A percentile compares a stretch with the other conserved stretches of the same genome.
Evolutionary conservation across 352 stramenopile genomes (phyloP).

Genomic region (Plasmopara halstedii): DNA sequence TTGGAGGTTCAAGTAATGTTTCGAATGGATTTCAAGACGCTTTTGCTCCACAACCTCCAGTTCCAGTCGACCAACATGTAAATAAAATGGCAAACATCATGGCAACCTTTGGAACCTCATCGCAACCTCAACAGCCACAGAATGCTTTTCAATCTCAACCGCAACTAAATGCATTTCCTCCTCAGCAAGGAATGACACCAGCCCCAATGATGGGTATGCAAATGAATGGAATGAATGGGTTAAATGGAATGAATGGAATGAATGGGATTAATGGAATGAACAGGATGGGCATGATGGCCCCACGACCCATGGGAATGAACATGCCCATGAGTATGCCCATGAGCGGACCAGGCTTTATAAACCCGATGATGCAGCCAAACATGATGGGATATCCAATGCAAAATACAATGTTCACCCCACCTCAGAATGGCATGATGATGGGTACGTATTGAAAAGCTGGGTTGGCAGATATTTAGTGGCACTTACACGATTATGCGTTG

Average conservation of each 20-base stretch:
- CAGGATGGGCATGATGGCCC: slow-evolving; percentile 1
- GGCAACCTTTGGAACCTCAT: slow-evolving; percentile 58
- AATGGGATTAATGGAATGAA: neutral
- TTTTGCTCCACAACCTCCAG: slow-evolving; percentile 27
- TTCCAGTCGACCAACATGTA: slow-evolving; percentile 42
- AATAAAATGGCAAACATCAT: slow-evolving; percentile 86
- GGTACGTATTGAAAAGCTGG: slow-evolving; percentile 23
- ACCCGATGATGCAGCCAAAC: slow-evolving; percentile 37
- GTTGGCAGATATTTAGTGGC: neutral
- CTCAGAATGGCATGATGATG: slow-evolving; percentile 50
- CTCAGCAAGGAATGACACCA: slow-evolving; percentile 39
- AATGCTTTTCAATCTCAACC: slow-evolving; percentile 35
- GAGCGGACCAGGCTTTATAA: slow-evolving; percentile 21
- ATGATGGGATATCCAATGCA: slow-evolving; percentile 37
- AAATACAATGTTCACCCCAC: slow-evolving; percentile 43
- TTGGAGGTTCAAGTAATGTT: slow-evolving; percentile 41
- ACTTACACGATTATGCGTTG: neutral
- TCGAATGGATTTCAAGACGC: slow-evolving; percentile 34
- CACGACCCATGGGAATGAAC: slow-evolving; percentile 3
- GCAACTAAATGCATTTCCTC: slow-evolving; percentile 30
- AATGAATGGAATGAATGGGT: slow-evolving; percentile 31
- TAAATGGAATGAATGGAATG: slow-evolving; percentile 22
- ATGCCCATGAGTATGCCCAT: slow-evolving; percentile 41
- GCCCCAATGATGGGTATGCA: slow-evolving; percentile 41
- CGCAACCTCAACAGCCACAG: slow-evolving; percentile 21